Evolutionary conservation across 2,329 filamentous ascomycete species (phyloP).

Genomic region (Sphaerulina musiva): DNA sequence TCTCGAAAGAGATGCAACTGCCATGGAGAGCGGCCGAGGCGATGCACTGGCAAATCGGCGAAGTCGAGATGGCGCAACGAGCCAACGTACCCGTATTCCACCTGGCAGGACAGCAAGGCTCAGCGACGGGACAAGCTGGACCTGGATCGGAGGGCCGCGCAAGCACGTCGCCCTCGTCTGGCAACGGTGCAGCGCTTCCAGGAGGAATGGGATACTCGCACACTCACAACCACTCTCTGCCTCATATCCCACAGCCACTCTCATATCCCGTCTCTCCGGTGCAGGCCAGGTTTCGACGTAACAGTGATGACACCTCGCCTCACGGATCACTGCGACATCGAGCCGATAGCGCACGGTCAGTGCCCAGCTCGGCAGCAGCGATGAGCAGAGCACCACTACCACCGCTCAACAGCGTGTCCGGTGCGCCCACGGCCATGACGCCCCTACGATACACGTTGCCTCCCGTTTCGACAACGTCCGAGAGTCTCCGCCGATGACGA

Average conservation of each 20-base stretch:
- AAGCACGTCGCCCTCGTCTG: slow-evolving; percentile 27
- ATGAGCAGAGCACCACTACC: slow-evolving; percentile 24
- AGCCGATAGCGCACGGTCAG: slow-evolving; percentile 31
- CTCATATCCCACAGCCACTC: slow-evolving; percentile 27
- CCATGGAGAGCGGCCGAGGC: slow-evolving; percentile 94
- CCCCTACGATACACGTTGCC: slow-evolving; percentile 27
- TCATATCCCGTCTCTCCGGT: slow-evolving; percentile 27
- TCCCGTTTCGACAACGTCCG: slow-evolving; percentile 29
- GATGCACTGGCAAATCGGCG: slow-evolving; percentile 96
- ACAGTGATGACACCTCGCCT: slow-evolving; percentile 25
- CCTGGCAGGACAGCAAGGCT: slow-evolving; percentile 34
- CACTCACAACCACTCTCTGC: slow-evolving; percentile 32
- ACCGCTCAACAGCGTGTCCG: slow-evolving; percentile 26
- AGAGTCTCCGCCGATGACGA: slow-evolving; percentile 19
- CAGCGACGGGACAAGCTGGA: slow-evolving; percentile 18
- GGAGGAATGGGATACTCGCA: slow-evolving; percentile 23
- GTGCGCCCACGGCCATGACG: slow-evolving; percentile 10
- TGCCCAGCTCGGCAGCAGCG: slow-evolving; percentile 16
- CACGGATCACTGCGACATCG: slow-evolving; percentile 22
- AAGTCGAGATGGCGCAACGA: slow-evolving; percentile 85
- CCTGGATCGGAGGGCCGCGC: slow-evolving; percentile 19
- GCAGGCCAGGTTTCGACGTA: slow-evolving; percentile 25
- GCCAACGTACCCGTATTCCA: slow-evolving; percentile 84
- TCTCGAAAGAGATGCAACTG: slow-evolving; percentile 89
- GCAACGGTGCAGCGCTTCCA: slow-evolving; percentile 7